Conservation (phyloP, 768 basidiomycete species). For the Panus rudis region DNA sequence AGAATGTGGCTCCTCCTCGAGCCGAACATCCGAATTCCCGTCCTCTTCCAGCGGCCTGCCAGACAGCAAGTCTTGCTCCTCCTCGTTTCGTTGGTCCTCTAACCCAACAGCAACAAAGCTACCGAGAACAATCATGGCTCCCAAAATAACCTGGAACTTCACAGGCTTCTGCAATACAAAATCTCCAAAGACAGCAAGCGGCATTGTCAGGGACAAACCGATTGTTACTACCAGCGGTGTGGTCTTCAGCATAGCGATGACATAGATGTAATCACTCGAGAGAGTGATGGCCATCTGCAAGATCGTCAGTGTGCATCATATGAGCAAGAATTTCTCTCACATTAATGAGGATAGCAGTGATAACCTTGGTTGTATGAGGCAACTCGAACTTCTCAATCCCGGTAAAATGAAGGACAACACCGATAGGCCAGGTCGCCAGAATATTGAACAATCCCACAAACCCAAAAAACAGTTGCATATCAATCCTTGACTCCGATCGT, state of each 20-base stretch:
- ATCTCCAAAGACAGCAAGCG: constrained; percentile 83
- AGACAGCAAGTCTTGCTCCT: constrained; percentile 15
- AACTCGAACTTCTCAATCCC: constrained; percentile 70
- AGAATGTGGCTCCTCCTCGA: too few species aligned
- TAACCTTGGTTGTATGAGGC: constrained; percentile 45
- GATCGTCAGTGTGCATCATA: background rate
- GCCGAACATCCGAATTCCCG: background rate
- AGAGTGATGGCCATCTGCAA: constrained; percentile 76
- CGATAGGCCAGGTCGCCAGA: constrained; percentile 67
- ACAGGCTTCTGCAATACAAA: constrained; percentile 53
- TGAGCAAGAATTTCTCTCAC: constrained; percentile 29
- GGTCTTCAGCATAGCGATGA: constrained; percentile 92
- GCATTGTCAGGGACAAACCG: constrained; percentile 90
- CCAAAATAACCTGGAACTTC: constrained; percentile 54
- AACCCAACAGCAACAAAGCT: constrained; percentile 74
- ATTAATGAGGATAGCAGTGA: constrained; percentile 48
- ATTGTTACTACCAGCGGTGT: constrained; percentile 91
- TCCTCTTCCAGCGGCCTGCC: constrained; percentile 14
- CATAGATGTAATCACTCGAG: constrained; percentile 80
- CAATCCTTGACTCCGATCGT: constrained; percentile 70
- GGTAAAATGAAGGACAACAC: constrained; percentile 64
- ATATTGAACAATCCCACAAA: constrained; percentile 89
- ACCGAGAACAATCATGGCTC: constrained; percentile 68
- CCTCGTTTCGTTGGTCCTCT: constrained; percentile 33
- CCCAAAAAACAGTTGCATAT: constrained; percentile 94